Base-by-base conservation (phyloP, 2,329 filamentous ascomycete species). In the Cladosporium sp. region DNA sequence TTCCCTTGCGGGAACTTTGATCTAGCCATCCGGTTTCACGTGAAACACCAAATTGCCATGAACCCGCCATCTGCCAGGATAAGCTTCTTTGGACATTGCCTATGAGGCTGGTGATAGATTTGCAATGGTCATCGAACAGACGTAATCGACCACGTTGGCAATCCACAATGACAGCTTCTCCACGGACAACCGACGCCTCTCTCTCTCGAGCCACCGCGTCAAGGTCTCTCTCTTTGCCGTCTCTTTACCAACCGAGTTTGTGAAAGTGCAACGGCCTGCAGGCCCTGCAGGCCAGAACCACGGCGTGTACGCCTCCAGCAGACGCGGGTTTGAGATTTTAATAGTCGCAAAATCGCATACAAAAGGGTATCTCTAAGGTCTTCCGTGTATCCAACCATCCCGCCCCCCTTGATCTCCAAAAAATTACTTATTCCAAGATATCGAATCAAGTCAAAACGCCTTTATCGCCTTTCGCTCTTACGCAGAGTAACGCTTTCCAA, bases 291-390 rank as follows among this genome's bases (percentile, higher is more conserved):
- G 22, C 19, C 13, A 16, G 25, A 19, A 16, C 25, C 20, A 38
- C 22, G 33, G 43, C 19, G 36, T 15, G 5, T 32, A 13, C 18
- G 15, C 33, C 15, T 15, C 13, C 16, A 15, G 18, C 40, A 22
- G 11, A 19, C 13, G 29, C 15, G 12, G 11, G 22, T 27, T 27
- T 27, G 22, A 27, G n/a, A n/a, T n/a, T n/a, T n/a, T n/a, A 38
- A 46, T 25, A 29, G 19, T 30, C 43, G 35, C 33, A 35, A 40
- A 29, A 39, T 40, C 35, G 36, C 18, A 39, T 48, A 39, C 36
- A 48, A 48, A 47, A 48, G 45, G 45, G 45, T 48, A 48, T 48
- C 45, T 48, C 22, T 38, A 38, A 15, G 35, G 36, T 42, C 35
- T 4, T 18, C 25, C n/a, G 20, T 12, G 5, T 20, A 3, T 22